Evolutionary conservation across 148 eudicot genomes (phyloP).

Genomic region (Rhododendron vialii): DNA sequence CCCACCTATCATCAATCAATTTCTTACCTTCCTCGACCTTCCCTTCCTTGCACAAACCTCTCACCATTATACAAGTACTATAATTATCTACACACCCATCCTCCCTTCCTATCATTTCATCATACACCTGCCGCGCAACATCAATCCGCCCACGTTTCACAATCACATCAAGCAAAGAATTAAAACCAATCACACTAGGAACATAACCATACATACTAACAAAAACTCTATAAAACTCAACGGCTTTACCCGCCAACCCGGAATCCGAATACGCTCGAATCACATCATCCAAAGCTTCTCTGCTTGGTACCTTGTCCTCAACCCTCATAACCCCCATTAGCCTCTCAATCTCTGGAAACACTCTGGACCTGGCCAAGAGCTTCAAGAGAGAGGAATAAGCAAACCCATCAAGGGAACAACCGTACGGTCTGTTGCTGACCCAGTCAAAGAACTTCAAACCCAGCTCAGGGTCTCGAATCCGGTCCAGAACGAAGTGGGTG

Average conservation of each 20-base stretch:
- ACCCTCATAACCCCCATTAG: conserved; percentile 41
- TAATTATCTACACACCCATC: conserved; percentile 55
- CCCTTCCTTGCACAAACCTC: conserved; percentile 73
- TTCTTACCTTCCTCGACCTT: conserved; percentile 68
- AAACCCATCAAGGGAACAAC: conserved; percentile 55
- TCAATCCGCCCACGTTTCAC: conserved; percentile 36
- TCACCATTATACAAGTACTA: conserved; percentile 70
- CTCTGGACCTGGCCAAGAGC: conserved; percentile 52
- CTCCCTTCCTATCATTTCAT: conserved; percentile 58
- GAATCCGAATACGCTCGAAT: conserved; percentile 56
- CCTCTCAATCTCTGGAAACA: conserved; percentile 55
- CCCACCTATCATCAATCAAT: conserved; percentile 85
- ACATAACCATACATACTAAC: conserved; percentile 23
- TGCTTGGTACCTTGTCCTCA: conserved; percentile 41
- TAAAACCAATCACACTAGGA: conserved; percentile 63
- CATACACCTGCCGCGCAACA: conserved; percentile 48
- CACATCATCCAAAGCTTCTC: conserved; percentile 52
- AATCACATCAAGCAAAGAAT: conserved; percentile 61
- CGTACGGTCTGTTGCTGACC: conserved; percentile 36
- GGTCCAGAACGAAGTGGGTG: conserved; percentile 74
- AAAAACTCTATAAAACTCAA: conserved; percentile 40
- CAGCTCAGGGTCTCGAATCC: conserved; percentile 48
- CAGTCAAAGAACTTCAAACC: conserved; percentile 77
- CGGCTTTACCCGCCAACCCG: conserved; percentile 61
- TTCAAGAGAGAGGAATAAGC: conserved; percentile 81